These are phyloP conservation scores for Russula earlei DNA, from an alignment of 768 basidiomycete species.

Conservation along the genomic window DNA sequence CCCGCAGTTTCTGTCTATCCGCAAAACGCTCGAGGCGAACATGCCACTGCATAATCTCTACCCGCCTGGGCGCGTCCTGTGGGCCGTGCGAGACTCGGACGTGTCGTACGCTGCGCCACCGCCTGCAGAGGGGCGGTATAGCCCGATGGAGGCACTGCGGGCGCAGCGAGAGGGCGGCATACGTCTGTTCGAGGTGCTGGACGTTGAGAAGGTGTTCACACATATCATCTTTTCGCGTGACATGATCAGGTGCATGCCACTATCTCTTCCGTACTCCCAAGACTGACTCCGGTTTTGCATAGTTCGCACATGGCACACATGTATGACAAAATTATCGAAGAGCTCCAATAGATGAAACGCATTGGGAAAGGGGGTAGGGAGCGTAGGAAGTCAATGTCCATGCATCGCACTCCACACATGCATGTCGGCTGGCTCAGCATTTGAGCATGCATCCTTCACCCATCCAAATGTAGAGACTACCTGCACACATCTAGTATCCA, in stretches of 20 bases:
- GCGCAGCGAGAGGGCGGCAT: conserved; percentile 38
- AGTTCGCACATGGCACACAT: conserved; percentile 75
- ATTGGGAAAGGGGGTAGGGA: background rate
- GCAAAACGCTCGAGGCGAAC: conserved; percentile 79
- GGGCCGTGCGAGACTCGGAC: conserved; percentile 70
- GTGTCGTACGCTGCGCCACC: conserved; percentile 44
- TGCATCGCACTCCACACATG: background rate
- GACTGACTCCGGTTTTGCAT: background rate
- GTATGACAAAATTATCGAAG: conserved; percentile 68
- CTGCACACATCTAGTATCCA: background rate
- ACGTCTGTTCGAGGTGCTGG: conserved; percentile 66
- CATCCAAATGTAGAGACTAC: background rate
- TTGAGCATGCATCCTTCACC: background rate
- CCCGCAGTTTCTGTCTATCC: conserved; percentile 60
- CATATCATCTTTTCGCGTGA: conserved; percentile 76
- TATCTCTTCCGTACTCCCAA: background rate
- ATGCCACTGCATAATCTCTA: conserved; percentile 66
- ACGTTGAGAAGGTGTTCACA: conserved; percentile 67
- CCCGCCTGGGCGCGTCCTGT: conserved; percentile 69
- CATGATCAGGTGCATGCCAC: conserved; percentile 60
- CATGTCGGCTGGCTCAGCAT: background rate
- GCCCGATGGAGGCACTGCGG: conserved; percentile 9
- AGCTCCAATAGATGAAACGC: conserved; percentile 29
- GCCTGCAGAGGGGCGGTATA: conserved; percentile 21
- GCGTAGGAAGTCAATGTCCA: background rate